phyloP scores from a whole-genome alignment of 257 asterid species.

The Nemophila menziesii region DNA sequence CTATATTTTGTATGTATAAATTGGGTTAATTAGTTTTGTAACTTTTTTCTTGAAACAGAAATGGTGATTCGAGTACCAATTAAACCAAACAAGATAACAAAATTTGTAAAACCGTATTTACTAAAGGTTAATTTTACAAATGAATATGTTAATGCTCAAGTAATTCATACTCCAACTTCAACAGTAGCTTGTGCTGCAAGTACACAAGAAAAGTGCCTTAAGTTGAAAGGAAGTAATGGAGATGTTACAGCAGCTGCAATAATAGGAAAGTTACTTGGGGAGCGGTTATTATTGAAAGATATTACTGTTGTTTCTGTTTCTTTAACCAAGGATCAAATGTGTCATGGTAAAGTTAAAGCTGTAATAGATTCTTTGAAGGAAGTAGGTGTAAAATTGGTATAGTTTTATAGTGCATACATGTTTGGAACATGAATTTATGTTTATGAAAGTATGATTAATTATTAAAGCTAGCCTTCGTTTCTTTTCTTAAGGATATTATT shows the following conservation, averaged over 20 bases:
- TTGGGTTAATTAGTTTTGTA: too few species aligned
- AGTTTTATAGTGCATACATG: not conserved
- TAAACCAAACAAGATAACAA: slow-evolving; percentile 50
- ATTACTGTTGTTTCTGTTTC: slow-evolving; percentile 73
- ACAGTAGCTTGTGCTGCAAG: slow-evolving; percentile 95
- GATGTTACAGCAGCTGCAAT: slow-evolving; percentile 91
- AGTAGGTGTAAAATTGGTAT: slow-evolving; percentile 59
- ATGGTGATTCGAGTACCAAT: slow-evolving; percentile 79
- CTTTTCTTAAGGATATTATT: too few species aligned
- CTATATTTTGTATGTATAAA: too few species aligned
- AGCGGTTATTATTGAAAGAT: slow-evolving; percentile 41
- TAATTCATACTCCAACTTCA: slow-evolving; percentile 75
- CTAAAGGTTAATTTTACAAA: slow-evolving; percentile 77
- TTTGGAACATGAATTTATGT: too few species aligned
- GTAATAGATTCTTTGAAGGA: slow-evolving; percentile 56
- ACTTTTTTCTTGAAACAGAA: slow-evolving; percentile 12
- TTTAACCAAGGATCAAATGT: slow-evolving; percentile 58
- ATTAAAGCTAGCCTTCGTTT: too few species aligned
- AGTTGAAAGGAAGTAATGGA: slow-evolving; percentile 56
- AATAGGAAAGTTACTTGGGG: slow-evolving; percentile 76
- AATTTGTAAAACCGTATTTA: slow-evolving; percentile 71
- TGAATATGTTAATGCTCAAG: slow-evolving; percentile 70
- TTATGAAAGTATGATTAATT: too few species aligned
- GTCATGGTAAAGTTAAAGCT: slow-evolving; percentile 88
- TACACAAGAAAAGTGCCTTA: slow-evolving; percentile 70